Percentiles rank a stretch among this genome's conserved stretches.
phyloP scores from a whole-genome alignment of 345 rosid genomes.

The Arabis alpina region DNA sequence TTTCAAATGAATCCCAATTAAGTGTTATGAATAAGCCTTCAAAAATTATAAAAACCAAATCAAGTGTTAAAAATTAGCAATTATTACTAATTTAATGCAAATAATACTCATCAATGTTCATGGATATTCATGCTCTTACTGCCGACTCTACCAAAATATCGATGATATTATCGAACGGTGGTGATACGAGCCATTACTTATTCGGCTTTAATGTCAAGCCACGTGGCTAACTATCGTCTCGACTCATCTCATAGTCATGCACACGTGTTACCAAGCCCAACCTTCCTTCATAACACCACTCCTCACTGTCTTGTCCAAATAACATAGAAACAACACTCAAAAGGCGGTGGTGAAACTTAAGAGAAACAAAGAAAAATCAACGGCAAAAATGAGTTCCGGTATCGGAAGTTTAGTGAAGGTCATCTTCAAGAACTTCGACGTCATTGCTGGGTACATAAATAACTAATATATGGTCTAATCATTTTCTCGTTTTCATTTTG shows the following conservation, averaged over 20 bases:
- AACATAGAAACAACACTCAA: slow-evolving; percentile 11
- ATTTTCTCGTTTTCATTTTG: background rate
- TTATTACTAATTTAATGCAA: too few relatives aligned
- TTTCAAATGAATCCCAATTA: too few relatives aligned
- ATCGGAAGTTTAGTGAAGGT: slow-evolving; percentile 66
- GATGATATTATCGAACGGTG: too few relatives aligned
- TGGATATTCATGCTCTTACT: too few relatives aligned
- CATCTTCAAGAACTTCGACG: slow-evolving; percentile 73
- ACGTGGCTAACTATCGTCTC: slow-evolving; percentile 31
- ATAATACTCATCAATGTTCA: too few relatives aligned
- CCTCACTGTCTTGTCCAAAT: slow-evolving; percentile 9
- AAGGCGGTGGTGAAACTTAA: slow-evolving; percentile 27
- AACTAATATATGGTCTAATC: background rate
- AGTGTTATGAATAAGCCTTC: too few relatives aligned
- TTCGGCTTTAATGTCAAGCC: slow-evolving; percentile 5
- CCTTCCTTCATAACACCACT: slow-evolving; percentile 30
- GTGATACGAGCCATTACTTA: background rate
- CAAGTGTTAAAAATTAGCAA: too few relatives aligned
- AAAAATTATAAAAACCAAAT: too few relatives aligned
- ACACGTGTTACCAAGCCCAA: slow-evolving; percentile 36
- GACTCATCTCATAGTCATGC: slow-evolving; percentile 35
- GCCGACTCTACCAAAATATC: too few relatives aligned
- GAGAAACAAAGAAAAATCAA: background rate
- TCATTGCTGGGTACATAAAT: slow-evolving; percentile 65
- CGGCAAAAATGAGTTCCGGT: slow-evolving; percentile 43